Percentiles rank a stretch among this genome's conserved stretches.
These are phyloP conservation scores for Saturnispora sekii DNA, from an alignment of 805 yeast species.

Conservation along the genomic window DNA sequence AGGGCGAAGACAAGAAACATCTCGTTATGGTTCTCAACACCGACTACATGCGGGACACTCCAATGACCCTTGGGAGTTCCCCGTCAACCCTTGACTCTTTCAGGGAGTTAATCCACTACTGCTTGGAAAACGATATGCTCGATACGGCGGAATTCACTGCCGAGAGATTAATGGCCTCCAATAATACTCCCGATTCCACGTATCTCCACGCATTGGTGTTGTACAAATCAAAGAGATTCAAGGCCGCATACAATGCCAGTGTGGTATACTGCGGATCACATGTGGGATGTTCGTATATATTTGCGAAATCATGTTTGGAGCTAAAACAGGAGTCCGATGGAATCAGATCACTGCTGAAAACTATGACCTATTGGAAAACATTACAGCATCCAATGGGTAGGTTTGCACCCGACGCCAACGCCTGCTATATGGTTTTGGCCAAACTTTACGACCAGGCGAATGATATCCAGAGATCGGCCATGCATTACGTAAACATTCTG, in stretches of 20 bases:
- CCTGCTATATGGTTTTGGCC: conserved; percentile 60
- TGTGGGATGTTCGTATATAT: conserved; percentile 68
- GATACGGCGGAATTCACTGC: conserved; percentile 79
- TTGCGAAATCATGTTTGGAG: conserved; percentile 55
- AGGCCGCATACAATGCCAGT: conserved; percentile 48
- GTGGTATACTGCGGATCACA: conserved; percentile 36
- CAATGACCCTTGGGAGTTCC: not conserved
- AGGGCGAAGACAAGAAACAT: conserved; percentile 1
- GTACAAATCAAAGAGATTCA: conserved; percentile 46
- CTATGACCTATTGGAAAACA: conserved; percentile 29
- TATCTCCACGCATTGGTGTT: conserved; percentile 65
- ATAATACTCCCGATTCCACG: conserved; percentile 46
- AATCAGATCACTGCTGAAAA: conserved; percentile 36
- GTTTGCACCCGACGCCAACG: conserved; percentile 56
- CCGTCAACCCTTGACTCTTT: not conserved
- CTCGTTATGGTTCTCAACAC: not conserved
- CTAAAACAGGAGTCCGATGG: conserved; percentile 55
- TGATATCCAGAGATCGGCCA: conserved; percentile 53
- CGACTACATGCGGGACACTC: not conserved
- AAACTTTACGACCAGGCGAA: conserved; percentile 51
- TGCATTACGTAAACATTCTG: conserved; percentile 60
- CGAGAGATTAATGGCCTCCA: conserved; percentile 61
- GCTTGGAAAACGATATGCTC: conserved; percentile 59
- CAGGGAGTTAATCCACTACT: conserved; percentile 54
- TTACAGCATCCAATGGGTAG: conserved; percentile 7